These are phyloP conservation scores for Nakazawaea ernobii DNA, from an alignment of 805 yeast genomes.

Conservation along the genomic window DNA sequence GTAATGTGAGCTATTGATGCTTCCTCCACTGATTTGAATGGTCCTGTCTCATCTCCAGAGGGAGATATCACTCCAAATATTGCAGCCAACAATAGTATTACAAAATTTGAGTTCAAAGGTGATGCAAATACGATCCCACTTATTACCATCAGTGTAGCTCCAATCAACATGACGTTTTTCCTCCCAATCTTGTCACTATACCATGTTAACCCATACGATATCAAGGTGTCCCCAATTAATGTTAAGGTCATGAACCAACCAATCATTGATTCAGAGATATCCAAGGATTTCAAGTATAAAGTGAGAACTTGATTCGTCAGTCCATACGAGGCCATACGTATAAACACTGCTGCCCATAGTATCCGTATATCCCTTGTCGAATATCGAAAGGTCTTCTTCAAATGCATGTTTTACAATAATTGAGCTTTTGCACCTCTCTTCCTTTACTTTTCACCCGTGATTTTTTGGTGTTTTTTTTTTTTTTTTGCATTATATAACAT, in stretches of 20 bases:
- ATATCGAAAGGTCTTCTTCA: slow-evolving; percentile 28
- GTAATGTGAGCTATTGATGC: slow-evolving; percentile 78
- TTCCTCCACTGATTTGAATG: slow-evolving; percentile 83
- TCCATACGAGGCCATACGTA: slow-evolving; percentile 72
- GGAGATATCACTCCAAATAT: slow-evolving; percentile 84
- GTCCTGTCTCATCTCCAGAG: slow-evolving; percentile 87
- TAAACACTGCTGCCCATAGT: slow-evolving; percentile 62
- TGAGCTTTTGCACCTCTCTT: neutral
- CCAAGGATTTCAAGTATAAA: slow-evolving; percentile 51
- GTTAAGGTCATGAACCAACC: slow-evolving; percentile 83
- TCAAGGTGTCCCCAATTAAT: slow-evolving; percentile 67
- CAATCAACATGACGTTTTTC: slow-evolving; percentile 53
- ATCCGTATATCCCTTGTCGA: slow-evolving; percentile 51
- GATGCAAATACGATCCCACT: slow-evolving; percentile 65
- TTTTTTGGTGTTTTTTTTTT: neutral
- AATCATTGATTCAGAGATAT: slow-evolving; percentile 49
- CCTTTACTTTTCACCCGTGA: neutral
- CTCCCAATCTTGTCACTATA: slow-evolving; percentile 70
- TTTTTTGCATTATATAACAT: no score
- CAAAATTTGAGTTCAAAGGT: slow-evolving; percentile 38
- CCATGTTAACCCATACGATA: slow-evolving; percentile 72
- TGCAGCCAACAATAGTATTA: slow-evolving; percentile 61
- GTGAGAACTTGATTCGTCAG: slow-evolving; percentile 75
- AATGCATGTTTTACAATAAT: slow-evolving; percentile 28
- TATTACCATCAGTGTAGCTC: slow-evolving; percentile 60